Percentiles rank a stretch among this genome's conserved stretches.
phyloP scores from a whole-genome alignment of 257 asterid species.

The Petunia secreta region DNA sequence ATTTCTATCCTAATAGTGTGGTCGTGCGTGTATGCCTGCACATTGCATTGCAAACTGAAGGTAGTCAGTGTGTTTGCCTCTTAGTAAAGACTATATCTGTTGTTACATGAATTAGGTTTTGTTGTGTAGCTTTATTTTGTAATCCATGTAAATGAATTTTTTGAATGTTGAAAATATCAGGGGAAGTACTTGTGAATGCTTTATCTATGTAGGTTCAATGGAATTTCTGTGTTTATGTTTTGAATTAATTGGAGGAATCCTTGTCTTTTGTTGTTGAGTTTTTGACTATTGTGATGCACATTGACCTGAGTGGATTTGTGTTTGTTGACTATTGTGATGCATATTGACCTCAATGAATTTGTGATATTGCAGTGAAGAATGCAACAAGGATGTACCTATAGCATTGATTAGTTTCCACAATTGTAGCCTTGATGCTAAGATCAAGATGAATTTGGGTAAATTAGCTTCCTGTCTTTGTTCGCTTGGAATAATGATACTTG shows the following conservation, averaged over 20 bases:
- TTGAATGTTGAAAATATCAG: background rate
- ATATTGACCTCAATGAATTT: background rate
- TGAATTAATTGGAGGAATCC: background rate
- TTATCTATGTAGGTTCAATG: background rate
- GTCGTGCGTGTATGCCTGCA: too few relatives aligned
- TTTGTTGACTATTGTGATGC: background rate
- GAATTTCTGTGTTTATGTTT: background rate
- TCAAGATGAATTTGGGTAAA: conserved; percentile 79
- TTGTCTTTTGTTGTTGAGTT: background rate
- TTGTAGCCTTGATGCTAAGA: conserved; percentile 79
- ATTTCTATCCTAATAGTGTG: too few relatives aligned
- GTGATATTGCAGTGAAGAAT: conserved; percentile 58
- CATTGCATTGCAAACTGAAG: too few relatives aligned
- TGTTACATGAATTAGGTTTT: too few relatives aligned
- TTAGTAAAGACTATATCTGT: too few relatives aligned
- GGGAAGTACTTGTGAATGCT: background rate
- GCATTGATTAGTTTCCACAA: conserved; percentile 79
- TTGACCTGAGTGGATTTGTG: background rate
- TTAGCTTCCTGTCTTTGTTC: background rate
- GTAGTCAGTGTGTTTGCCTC: too few relatives aligned
- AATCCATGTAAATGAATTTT: background rate
- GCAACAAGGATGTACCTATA: conserved; percentile 73
- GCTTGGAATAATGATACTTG: background rate
- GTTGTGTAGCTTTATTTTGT: background rate
- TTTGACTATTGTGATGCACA: background rate